These are phyloP conservation scores for Clarireedia monteithiana DNA, from an alignment of 2,329 filamentous ascomycete genomes.

Conservation along the genomic window DNA sequence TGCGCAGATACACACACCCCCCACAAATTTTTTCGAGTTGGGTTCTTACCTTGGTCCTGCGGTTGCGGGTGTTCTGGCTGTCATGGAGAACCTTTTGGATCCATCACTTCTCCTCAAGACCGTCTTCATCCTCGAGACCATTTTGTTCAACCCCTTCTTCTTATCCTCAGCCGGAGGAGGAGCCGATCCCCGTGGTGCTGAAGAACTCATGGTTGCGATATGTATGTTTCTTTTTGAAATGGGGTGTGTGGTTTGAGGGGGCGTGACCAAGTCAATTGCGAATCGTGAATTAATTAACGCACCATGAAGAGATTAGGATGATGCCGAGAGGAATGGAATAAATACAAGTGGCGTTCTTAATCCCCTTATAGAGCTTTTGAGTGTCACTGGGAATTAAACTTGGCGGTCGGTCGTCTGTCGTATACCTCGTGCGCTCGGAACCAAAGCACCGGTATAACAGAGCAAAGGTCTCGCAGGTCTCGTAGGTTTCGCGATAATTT, in stretches of 20 bases:
- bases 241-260: too few species aligned
- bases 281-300: background rate
- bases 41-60: constrained; percentile 19
- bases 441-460: constrained; percentile 7
- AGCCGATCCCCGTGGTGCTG: constrained; percentile 15
- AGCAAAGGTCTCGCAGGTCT: background rate
- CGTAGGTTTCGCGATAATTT: background rate
- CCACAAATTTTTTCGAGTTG: too few species aligned
- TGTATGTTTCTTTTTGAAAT: background rate
- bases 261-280: too few species aligned
- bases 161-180: constrained; percentile 15
- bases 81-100: constrained; percentile 22
- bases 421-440: constrained; percentile 8
- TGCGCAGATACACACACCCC: too few species aligned
- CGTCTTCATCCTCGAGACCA: constrained; percentile 25
- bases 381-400: constrained; percentile 1
- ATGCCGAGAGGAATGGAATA: background rate
- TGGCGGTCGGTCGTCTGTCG: constrained; percentile 1
- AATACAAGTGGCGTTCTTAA: background rate
- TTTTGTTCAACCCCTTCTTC: constrained; percentile 21
- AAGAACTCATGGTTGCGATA: constrained; percentile 19
- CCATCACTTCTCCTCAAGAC: constrained; percentile 24
- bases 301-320: background rate
- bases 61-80: constrained; percentile 8
- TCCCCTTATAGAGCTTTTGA: constrained; percentile 1